A percentile compares a stretch with the other conserved stretches of the same genome.
Conservation (phyloP, 1,284 basidiomycete species). For the Amylostereum areolatum region DNA sequence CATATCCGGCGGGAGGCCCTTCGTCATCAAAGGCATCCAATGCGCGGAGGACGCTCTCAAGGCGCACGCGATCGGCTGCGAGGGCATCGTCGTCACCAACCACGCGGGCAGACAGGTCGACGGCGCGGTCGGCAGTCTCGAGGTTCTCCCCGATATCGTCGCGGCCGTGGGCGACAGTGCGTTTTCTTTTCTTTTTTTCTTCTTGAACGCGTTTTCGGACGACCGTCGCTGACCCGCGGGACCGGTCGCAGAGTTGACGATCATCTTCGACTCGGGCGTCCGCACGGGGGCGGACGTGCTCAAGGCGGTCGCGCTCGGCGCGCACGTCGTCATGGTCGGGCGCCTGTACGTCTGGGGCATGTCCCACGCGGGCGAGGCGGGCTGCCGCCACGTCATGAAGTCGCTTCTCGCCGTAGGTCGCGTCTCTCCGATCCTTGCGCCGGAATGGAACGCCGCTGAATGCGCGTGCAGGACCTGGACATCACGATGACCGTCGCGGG, state of each 20-base stretch:
- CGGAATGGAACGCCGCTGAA: neutral
- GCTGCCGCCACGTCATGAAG: constrained; percentile 52
- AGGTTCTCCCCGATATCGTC: constrained; percentile 47
- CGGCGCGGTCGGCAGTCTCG: constrained; percentile 48
- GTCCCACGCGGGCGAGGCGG: constrained; percentile 40
- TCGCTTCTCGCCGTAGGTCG: constrained; percentile 42
- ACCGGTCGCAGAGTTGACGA: constrained; percentile 37
- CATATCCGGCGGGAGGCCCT: constrained; percentile 47
- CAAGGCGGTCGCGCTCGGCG: constrained; percentile 48
- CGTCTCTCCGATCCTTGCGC: neutral
- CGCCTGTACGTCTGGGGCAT: constrained; percentile 47
- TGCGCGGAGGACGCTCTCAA: constrained; percentile 40
- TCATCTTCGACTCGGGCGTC: constrained; percentile 58
- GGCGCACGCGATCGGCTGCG: constrained; percentile 47
- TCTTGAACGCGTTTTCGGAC: neutral
- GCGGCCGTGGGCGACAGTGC: constrained; percentile 43
- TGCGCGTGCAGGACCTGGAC: constrained; percentile 40
- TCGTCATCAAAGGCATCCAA: constrained; percentile 55
- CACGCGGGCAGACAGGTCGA: constrained; percentile 61
- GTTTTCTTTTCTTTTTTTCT: constrained; percentile 12
- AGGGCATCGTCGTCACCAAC: constrained; percentile 55
- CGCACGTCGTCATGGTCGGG: constrained; percentile 40
- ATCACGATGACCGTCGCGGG: constrained; percentile 48
- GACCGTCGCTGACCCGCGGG: neutral
- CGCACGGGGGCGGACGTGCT: constrained; percentile 52